phyloP scores from a whole-genome alignment of 305 asterid genomes.

The Fraxinus dipetala region DNA sequence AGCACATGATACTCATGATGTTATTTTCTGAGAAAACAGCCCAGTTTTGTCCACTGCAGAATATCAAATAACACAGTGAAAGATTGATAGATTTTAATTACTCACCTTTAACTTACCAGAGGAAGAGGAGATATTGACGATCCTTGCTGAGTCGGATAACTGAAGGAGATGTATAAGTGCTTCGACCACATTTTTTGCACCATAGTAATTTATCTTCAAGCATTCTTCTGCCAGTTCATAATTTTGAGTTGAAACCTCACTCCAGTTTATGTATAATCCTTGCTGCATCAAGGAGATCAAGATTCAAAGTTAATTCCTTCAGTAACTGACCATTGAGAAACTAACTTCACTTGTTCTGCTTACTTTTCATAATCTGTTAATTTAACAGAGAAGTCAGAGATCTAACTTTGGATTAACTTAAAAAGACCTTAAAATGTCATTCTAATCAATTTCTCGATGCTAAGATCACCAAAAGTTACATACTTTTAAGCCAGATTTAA shows the following conservation, averaged over 20 bases:
- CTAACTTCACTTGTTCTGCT: neutral
- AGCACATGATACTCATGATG: neutral
- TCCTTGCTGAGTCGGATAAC: constrained; percentile 47
- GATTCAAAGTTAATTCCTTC: neutral
- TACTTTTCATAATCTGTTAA: neutral
- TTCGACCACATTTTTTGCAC: constrained; percentile 45
- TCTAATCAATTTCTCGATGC: neutral
- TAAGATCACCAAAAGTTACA: neutral
- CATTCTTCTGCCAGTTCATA: constrained; percentile 35
- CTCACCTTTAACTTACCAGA: constrained; percentile 37
- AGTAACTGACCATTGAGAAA: neutral
- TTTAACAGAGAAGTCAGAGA: neutral
- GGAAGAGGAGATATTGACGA: constrained; percentile 44
- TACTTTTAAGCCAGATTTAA: neutral
- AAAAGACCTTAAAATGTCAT: neutral
- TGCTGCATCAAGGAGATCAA: constrained; percentile 5
- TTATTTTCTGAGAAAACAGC: neutral
- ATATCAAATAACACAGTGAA: neutral
- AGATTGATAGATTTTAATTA: neutral
- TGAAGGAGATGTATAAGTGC: constrained; percentile 46
- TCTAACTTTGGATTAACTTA: neutral
- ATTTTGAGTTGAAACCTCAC: constrained; percentile 28
- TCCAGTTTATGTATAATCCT: constrained; percentile 20
- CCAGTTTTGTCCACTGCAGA: neutral
- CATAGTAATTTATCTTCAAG: constrained; percentile 43